phyloP scores from a whole-genome alignment of 768 basidiomycete genomes.

The Leccinum subtestaceum region DNA sequence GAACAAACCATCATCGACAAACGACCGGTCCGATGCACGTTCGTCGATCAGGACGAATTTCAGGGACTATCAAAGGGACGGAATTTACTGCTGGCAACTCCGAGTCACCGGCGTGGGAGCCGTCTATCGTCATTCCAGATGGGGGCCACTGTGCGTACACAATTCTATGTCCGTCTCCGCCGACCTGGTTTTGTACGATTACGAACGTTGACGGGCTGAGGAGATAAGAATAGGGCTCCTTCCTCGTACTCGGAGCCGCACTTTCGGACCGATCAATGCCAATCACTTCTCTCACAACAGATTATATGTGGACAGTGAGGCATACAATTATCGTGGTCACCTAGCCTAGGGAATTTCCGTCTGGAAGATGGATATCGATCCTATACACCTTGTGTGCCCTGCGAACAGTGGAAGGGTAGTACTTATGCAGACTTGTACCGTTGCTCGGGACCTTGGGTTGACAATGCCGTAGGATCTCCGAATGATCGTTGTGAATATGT shows the following conservation, averaged over 20 bases:
- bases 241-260: slow-evolving; percentile 3
- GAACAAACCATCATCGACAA: slow-evolving; percentile 2
- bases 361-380: not conserved
- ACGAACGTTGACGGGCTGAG: slow-evolving; percentile 4
- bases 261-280: slow-evolving; percentile 7
- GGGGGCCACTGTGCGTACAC: not conserved
- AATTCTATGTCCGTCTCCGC: not conserved
- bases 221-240: slow-evolving; percentile 8
- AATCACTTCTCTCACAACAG: slow-evolving; percentile 12
- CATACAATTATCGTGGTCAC: slow-evolving; percentile 4
- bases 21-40: not conserved
- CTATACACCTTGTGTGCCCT: not conserved
- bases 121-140: not conserved
- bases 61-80: not conserved
- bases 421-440: not conserved
- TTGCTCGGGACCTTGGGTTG: not conserved
- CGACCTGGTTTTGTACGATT: not conserved
- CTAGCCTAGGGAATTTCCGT: no score
- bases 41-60: not conserved
- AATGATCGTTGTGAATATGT: not conserved
- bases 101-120: slow-evolving; percentile 4
- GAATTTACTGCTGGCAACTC: not conserved
- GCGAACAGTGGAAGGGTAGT: not conserved
- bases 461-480: not conserved
- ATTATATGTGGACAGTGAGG: slow-evolving; percentile 4